These are phyloP conservation scores for Sicyos baderoa DNA, from an alignment of 306 rosid species.

Conservation along the genomic window DNA sequence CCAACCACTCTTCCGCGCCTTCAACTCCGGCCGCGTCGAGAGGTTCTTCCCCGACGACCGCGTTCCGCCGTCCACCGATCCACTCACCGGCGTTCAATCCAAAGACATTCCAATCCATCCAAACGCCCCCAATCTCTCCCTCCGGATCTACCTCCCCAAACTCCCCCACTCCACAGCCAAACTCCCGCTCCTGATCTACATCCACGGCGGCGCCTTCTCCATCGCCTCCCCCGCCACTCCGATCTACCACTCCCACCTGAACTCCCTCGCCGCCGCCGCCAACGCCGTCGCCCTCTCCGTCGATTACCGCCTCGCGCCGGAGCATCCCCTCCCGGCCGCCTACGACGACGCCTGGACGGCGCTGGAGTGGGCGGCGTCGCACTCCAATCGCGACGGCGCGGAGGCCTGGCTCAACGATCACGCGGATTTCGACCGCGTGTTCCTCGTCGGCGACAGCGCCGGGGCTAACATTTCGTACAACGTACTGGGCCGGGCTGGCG, in stretches of 20 bases:
- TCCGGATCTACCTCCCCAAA: constrained; percentile 29
- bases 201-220: constrained; percentile 40
- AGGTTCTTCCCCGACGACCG: background rate
- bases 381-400: constrained; percentile 10
- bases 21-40: constrained; percentile 24
- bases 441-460: constrained; percentile 29
- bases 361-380: constrained; percentile 23
- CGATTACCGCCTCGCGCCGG: constrained; percentile 28
- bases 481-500: constrained; percentile 18
- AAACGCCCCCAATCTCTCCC: constrained; percentile 15
- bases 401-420: constrained; percentile 25
- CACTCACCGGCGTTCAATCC: constrained; percentile 19
- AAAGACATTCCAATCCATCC: constrained; percentile 23
- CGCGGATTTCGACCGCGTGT: constrained; percentile 21
- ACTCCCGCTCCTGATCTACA: constrained; percentile 29
- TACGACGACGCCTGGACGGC: constrained; percentile 29
- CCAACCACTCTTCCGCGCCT: constrained; percentile 16
- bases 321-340: constrained; percentile 30
- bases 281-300: constrained; percentile 25
- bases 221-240: constrained; percentile 22
- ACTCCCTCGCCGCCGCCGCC: constrained; percentile 19
- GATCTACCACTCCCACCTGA: constrained; percentile 19
- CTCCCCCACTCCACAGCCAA: constrained; percentile 16
- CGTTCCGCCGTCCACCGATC: constrained; percentile 22
- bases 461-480: constrained; percentile 26